Evolutionary conservation across 2,329 filamentous ascomycete species (phyloP).

Genomic region (Microdochium bolleyi): DNA sequence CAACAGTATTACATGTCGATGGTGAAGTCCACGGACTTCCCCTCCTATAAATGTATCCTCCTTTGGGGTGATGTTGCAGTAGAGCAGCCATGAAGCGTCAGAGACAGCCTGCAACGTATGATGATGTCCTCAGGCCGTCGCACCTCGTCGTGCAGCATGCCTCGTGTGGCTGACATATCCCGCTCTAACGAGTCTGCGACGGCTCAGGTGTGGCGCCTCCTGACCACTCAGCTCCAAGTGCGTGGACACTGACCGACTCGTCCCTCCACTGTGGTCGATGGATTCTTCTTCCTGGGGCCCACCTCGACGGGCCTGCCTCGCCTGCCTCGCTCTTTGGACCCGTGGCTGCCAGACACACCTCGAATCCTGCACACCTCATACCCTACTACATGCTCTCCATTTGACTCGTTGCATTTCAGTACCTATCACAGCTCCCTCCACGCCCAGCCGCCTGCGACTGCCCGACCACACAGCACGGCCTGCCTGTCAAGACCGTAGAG

Average conservation of each 20-base stretch:
- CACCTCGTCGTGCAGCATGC: no score
- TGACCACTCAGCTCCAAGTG: no score
- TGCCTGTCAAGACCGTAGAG: no score
- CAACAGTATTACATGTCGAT: no score
- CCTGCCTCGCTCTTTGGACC: neutral
- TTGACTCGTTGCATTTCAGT: neutral
- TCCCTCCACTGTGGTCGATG: neutral
- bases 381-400: no score
- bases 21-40: no score
- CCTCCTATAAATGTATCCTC: no score
- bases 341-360: neutral
- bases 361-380: neutral
- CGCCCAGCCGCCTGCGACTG: neutral
- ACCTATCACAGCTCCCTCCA: neutral
- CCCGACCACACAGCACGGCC: neutral
- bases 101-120: no score
- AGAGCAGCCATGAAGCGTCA: no score
- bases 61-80: no score
- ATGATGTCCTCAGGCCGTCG: no score
- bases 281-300: neutral
- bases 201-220: no score
- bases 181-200: neutral
- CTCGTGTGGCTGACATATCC: neutral
- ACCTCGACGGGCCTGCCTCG: neutral
- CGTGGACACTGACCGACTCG: neutral